Percentiles rank a stretch among this genome's conserved stretches.
These are phyloP conservation scores for Axilococcus clingmanii DNA, from an alignment of 139 green algal genomes.

Conservation along the genomic window DNA sequence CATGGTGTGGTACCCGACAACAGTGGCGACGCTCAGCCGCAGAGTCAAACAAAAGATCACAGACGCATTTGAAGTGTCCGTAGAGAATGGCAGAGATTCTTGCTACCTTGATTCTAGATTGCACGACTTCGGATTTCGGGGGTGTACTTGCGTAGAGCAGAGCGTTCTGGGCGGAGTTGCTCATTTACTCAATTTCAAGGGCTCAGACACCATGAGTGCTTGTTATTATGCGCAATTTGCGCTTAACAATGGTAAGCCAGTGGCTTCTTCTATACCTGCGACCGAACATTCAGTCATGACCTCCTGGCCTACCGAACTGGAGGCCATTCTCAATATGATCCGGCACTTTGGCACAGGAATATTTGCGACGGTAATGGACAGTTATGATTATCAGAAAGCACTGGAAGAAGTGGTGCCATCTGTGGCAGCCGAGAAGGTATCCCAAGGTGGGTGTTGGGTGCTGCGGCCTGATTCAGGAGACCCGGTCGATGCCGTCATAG, in stretches of 20 bases:
- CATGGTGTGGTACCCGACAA: constrained; percentile 63
- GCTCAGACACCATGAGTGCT: constrained; percentile 78
- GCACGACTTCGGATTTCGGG: constrained; percentile 78
- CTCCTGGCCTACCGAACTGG: constrained; percentile 64
- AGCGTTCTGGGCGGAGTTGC: constrained; percentile 74
- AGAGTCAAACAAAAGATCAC: constrained; percentile 65
- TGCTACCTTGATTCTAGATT: constrained; percentile 54
- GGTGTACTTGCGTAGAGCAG: constrained; percentile 78
- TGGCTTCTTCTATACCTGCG: constrained; percentile 69
- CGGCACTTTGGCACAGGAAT: constrained; percentile 62
- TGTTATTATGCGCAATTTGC: constrained; percentile 83
- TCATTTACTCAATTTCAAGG: constrained; percentile 81
- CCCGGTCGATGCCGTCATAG: constrained; percentile 65
- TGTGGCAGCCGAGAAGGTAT: constrained; percentile 50
- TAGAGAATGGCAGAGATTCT: constrained; percentile 31
- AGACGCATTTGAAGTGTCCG: constrained; percentile 62
- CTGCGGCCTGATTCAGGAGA: constrained; percentile 81
- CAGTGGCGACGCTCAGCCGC: constrained; percentile 74
- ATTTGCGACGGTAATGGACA: constrained; percentile 83
- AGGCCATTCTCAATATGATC: constrained; percentile 84
- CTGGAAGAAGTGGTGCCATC: constrained; percentile 64
- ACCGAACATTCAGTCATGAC: constrained; percentile 93
- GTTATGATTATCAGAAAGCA: constrained; percentile 72
- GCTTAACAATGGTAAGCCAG: constrained; percentile 68
- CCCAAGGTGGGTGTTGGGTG: constrained; percentile 68